Conservation (phyloP, 306 rosid genomes). For the Vicia villosa region DNA sequence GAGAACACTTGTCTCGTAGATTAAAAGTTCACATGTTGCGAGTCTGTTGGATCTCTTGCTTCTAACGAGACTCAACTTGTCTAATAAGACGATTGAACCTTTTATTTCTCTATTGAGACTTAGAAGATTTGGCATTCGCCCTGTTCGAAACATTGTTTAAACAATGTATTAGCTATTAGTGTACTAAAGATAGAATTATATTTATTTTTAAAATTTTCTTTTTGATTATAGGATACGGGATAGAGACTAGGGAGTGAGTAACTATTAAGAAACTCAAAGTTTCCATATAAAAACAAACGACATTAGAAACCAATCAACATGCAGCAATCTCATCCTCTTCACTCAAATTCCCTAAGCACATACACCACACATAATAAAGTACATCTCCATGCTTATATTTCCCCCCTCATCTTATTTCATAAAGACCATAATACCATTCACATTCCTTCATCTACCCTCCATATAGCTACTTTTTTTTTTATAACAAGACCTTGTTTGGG, state of each 20-base stretch:
- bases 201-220: background rate
- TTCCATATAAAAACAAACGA: conserved; percentile 41
- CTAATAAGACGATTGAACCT: too few species aligned
- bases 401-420: conserved; percentile 38
- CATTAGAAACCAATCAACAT: conserved; percentile 55
- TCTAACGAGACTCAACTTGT: too few species aligned
- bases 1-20: too few species aligned
- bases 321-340: conserved; percentile 65
- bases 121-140: too few species aligned
- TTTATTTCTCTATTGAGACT: too few species aligned
- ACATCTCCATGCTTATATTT: conserved; percentile 30
- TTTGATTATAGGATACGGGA: background rate
- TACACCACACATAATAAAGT: conserved; percentile 59
- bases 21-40: too few species aligned
- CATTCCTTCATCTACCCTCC: conserved; percentile 33
- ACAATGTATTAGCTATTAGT: background rate
- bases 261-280: conserved; percentile 37
- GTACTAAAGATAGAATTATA: background rate
- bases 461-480: conserved; percentile 1
- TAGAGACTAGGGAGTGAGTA: background rate
- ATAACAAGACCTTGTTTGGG: conserved; percentile 48
- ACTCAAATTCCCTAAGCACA: conserved; percentile 44
- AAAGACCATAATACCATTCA: conserved; percentile 47
- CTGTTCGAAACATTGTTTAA: background rate
- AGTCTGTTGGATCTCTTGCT: too few species aligned